These are phyloP conservation scores for Pseudogymnoascus sp. DNA, from an alignment of 2,329 filamentous ascomycete species.

Conservation along the genomic window DNA sequence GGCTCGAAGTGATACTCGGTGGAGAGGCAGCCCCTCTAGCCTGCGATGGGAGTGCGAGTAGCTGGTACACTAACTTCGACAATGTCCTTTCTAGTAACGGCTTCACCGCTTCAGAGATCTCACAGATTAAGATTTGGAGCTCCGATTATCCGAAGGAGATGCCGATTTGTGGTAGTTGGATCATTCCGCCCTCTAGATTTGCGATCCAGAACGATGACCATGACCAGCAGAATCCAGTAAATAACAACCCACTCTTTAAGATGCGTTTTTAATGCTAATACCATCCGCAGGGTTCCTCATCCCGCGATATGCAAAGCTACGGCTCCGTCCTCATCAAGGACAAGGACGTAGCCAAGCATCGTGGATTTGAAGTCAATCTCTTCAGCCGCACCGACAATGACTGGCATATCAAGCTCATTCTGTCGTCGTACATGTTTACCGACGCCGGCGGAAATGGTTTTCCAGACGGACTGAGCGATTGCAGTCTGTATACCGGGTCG, in stretches of 20 bases:
- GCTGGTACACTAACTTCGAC: conserved; percentile 26
- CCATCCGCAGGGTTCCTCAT: conserved; percentile 21
- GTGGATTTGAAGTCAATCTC: conserved; percentile 25
- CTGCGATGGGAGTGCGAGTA: conserved; percentile 20
- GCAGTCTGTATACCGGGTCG: conserved; percentile 23
- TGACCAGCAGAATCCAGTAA: conserved; percentile 25
- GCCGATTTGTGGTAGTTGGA: conserved; percentile 13
- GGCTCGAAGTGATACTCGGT: conserved; percentile 27
- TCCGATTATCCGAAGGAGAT: conserved; percentile 26
- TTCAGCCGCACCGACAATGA: conserved; percentile 26
- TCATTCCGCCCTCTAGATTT: conserved; percentile 15
- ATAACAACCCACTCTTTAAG: not conserved
- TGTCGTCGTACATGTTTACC: conserved; percentile 25
- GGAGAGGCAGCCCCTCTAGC: conserved; percentile 24
- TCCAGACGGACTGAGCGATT: conserved; percentile 25
- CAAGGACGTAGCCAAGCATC: conserved; percentile 25
- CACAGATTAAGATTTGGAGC: conserved; percentile 28
- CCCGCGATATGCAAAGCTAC: conserved; percentile 25
- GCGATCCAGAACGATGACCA: conserved; percentile 29
- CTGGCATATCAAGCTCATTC: conserved; percentile 26
- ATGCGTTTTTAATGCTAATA: not conserved
- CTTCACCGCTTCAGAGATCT: conserved; percentile 21
- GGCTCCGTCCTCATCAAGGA: conserved; percentile 27
- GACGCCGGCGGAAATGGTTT: conserved; percentile 22
- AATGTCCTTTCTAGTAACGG: conserved; percentile 20